Evolutionary conservation across 2,329 filamentous ascomycete genomes (phyloP), one percentile per base, ranked within the genome.

Genomic region (Elsinoe arachidis): DNA sequence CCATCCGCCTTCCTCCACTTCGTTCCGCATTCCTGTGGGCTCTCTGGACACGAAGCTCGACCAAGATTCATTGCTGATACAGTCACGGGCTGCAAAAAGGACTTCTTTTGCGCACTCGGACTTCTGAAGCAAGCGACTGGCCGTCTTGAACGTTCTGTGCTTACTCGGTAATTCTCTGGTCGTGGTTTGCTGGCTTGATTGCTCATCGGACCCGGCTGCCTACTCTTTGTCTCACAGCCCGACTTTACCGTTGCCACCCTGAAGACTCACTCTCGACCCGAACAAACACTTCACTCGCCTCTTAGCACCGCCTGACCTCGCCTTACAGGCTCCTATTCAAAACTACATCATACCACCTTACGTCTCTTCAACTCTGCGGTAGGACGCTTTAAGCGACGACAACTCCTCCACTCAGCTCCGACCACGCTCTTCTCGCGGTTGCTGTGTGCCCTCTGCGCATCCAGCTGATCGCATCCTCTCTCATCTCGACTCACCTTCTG

Each of bases 131-230:
- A 23, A 55, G 17, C 53, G 53, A 43, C 39, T 23, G 38, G 12
- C 44, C 35, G 14, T 19, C 23, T 19, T 26, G 19, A 53, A 21
- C 33, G 38, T 55, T 34, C 15, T n/a, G 15, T 23, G 39, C 54
- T 56, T 47, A 38, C 43, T 49, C 33, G 17, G 44, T 11, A 9
- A 33, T 38, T 38, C 39, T 15, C 15, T 19, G 41, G 15, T 21
- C 41, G 26, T 19, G 30, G 39, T 56, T 46, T 43, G 54, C 41
- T 43, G 23, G 54, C 54, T 56, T 56, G 54, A 56, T 49, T 56
- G 54, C 54, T 56, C 54, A 56, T 56, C 54, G 54, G 47, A 46
- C 53, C 53, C 37, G 37, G 54, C 41, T 56, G 54, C 54, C 54
- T 56, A 39, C 43, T 35, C 38, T 47, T 38, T 56, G 38, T 55